phyloP scores from a whole-genome alignment of 305 asterid genomes.

The Fraxinus platypoda region DNA sequence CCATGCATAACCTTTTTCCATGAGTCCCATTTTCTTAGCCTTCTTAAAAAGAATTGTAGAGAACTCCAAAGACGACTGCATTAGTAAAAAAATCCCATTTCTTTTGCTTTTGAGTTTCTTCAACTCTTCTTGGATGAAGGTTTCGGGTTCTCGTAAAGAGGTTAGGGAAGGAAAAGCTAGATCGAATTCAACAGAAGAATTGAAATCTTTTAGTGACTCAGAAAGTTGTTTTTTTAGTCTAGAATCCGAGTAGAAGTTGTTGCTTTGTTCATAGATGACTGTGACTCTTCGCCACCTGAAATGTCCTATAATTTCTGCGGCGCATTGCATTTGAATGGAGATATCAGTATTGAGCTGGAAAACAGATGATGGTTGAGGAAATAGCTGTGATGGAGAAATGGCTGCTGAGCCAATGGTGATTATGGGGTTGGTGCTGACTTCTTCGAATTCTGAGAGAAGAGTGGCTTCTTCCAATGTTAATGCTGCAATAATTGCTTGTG shows the following conservation, averaged over 20 bases:
- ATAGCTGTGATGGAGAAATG: slow-evolving; percentile 18
- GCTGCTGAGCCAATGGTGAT: slow-evolving; percentile 40
- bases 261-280: slow-evolving; percentile 36
- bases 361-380: slow-evolving; percentile 22
- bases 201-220: slow-evolving; percentile 36
- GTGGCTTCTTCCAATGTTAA: slow-evolving; percentile 47
- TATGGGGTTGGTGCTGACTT: slow-evolving; percentile 30
- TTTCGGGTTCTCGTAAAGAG: slow-evolving; percentile 24
- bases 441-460: slow-evolving; percentile 35
- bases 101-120: slow-evolving; percentile 30
- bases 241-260: slow-evolving; percentile 28
- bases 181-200: slow-evolving; percentile 36
- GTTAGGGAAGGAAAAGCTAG: slow-evolving; percentile 34
- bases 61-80: slow-evolving; percentile 49
- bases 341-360: slow-evolving; percentile 36
- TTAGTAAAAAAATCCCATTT: slow-evolving; percentile 39
- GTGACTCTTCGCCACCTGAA: slow-evolving; percentile 56
- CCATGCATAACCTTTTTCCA: slow-evolving; percentile 67
- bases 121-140: slow-evolving; percentile 33
- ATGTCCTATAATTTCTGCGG: slow-evolving; percentile 46
- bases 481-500: slow-evolving; percentile 45
- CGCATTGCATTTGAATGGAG: slow-evolving; percentile 37
- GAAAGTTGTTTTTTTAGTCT: slow-evolving; percentile 39
- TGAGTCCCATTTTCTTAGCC: slow-evolving; percentile 52
- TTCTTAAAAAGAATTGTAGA: slow-evolving; percentile 41